Percentiles rank a stretch among this genome's conserved stretches.
Conservation (phyloP, 116 monocot species). For the Dioscorea cayenensis region DNA sequence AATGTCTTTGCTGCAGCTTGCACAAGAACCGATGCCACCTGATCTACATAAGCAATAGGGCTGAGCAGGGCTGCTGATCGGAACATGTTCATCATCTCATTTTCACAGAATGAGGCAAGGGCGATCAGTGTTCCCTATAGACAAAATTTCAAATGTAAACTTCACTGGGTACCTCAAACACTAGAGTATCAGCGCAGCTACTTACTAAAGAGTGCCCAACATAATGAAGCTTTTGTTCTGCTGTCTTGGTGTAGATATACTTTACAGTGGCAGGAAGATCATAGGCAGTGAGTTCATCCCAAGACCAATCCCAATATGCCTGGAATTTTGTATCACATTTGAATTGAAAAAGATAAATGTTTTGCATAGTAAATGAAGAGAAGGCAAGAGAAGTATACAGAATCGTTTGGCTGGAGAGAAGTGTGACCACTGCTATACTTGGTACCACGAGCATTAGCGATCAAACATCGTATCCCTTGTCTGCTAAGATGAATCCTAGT, state of each 20-base stretch:
- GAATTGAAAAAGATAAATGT: too few species aligned
- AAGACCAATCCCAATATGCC: slow-evolving; percentile 47
- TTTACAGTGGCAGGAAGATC: slow-evolving; percentile 39
- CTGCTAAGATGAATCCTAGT: slow-evolving; percentile 72
- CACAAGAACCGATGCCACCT: slow-evolving; percentile 13
- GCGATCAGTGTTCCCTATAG: slow-evolving; percentile 36
- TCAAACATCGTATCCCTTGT: slow-evolving; percentile 78
- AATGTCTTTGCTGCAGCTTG: slow-evolving; percentile 10
- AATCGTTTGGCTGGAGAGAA: slow-evolving; percentile 34
- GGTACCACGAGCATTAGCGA: slow-evolving; percentile 75
- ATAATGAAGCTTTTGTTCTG: slow-evolving; percentile 30
- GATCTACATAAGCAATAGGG: slow-evolving; percentile 33
- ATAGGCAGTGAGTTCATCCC: slow-evolving; percentile 36
- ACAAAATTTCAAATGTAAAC: too few species aligned
- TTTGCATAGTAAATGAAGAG: neutral
- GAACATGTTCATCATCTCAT: slow-evolving; percentile 15
- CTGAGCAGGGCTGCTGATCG: slow-evolving; percentile 34
- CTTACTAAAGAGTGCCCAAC: slow-evolving; percentile 45
- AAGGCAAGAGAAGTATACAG: slow-evolving; percentile 8
- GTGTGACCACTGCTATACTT: slow-evolving; percentile 55
- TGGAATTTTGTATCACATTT: neutral
- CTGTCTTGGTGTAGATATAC: slow-evolving; percentile 19
- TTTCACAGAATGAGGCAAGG: slow-evolving; percentile 31
- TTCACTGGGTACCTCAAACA: too few species aligned
- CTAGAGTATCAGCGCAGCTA: too few species aligned